Evolutionary conservation across 2,329 filamentous ascomycete genomes (phyloP).

Genomic region (Fusarium incarnatum): DNA sequence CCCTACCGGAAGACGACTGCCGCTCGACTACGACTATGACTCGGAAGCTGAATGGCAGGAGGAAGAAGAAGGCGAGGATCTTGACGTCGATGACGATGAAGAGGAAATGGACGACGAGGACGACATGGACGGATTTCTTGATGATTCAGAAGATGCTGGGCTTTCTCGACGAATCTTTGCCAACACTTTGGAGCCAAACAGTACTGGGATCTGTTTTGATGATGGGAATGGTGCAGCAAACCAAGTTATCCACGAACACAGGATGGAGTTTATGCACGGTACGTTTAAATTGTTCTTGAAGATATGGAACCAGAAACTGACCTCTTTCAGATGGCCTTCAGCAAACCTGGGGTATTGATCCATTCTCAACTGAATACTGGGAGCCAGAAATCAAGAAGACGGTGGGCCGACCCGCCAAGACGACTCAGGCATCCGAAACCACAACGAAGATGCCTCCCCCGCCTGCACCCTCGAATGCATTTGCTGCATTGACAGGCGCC

Average conservation of each 20-base stretch:
- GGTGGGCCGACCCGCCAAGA: conserved; percentile 27
- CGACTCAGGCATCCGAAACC: conserved; percentile 23
- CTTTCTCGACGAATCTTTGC: conserved; percentile 67
- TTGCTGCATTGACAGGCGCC: conserved; percentile 49
- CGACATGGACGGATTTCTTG: conserved; percentile 90
- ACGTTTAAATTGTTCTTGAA: conserved; percentile 48
- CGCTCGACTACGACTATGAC: conserved; percentile 84
- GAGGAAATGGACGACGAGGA: conserved; percentile 81
- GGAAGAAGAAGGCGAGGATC: conserved; percentile 76
- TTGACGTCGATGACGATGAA: conserved; percentile 74
- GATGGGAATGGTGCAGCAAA: conserved; percentile 62
- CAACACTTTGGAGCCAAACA: conserved; percentile 80
- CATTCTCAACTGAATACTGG: conserved; percentile 89
- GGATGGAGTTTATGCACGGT: conserved; percentile 81
- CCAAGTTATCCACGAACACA: conserved; percentile 68
- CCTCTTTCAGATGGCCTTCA: conserved; percentile 58
- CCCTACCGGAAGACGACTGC: conserved; percentile 66
- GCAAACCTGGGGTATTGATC: conserved; percentile 74
- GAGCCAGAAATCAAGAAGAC: conserved; percentile 54
- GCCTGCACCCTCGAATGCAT: conserved; percentile 52
- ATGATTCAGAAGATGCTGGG: conserved; percentile 81
- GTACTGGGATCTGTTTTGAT: conserved; percentile 88
- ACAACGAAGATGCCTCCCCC: conserved; percentile 50
- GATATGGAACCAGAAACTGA: conserved; percentile 21
- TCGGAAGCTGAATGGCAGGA: conserved; percentile 91